Base-by-base conservation (phyloP, 495 filamentous ascomycete genomes). In the Penicillium subrubescens region DNA sequence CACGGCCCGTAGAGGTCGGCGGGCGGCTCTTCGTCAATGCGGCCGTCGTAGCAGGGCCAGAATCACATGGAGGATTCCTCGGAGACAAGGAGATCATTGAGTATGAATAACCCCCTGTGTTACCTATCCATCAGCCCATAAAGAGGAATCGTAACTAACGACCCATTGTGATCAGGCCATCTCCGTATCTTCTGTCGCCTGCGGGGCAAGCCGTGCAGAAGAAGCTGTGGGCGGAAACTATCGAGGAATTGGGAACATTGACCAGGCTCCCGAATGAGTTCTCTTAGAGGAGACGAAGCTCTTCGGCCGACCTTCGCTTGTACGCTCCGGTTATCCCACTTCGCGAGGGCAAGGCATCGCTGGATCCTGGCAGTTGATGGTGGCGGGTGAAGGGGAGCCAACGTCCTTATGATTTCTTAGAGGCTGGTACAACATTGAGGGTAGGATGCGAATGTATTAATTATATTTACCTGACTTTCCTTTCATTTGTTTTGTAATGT, bases 181-280 rank as follows among this genome's bases (percentile, higher is more conserved):
- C 59, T 8, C 27, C 23, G 3, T 61, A 34, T 29, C 57, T 63
- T 29, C 23, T 51, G 52, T 63, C 61, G 8, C 6, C 29, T 8
- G 33, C n/a, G n/a, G 61, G 61, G 5, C 61, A 63, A 29, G 27
- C 3, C 15, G 23, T 63, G 14, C 61, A 63, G 53, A 63, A 58
- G 53, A 63, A 37, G n/a, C 43, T 63, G 11, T 63, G 61, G 61
- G 43, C 50, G 23, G 61, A 63, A 27, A 63, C 53, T 3, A 52
- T 63, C 8, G 43, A 17, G 2, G 61, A 63, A 25, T 50, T 63
- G 61, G 58, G 31, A 6, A 48, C 23, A 14, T 35, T 63, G 23
- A 63, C 61, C 4, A 41, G 23, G 1, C 61, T 63, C 7, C 61
- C 61, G 2, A 11, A 8, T 33, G 61, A 57, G 41, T 63, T 57